These are phyloP conservation scores for Curvularia lunata DNA, from an alignment of 2,329 filamentous ascomycete genomes.

Conservation along the genomic window DNA sequence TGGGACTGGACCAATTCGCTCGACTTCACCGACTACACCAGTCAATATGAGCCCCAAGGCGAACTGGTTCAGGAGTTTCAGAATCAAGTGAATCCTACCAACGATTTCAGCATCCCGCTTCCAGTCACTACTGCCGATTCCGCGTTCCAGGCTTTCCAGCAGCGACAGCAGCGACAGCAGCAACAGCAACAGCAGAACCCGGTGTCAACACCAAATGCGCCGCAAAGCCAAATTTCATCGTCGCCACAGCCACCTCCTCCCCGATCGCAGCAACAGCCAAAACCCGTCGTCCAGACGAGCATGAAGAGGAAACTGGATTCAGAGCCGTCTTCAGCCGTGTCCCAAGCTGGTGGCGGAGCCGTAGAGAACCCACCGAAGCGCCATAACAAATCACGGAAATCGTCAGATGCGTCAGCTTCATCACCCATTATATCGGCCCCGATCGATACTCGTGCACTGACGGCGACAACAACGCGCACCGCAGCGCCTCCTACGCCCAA, in stretches of 20 bases:
- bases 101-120: constrained; percentile 51
- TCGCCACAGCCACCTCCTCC: constrained; percentile 23
- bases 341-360: constrained; percentile 26
- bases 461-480: constrained; percentile 28
- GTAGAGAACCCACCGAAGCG: constrained; percentile 41
- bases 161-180: constrained; percentile 16
- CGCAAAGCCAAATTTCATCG: constrained; percentile 34
- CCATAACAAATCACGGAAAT: constrained; percentile 40
- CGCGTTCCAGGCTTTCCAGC: constrained; percentile 31
- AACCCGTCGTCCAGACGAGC: constrained; percentile 32
- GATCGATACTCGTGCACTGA: constrained; percentile 26
- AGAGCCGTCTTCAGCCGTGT: constrained; percentile 37
- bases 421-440: constrained; percentile 30
- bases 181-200: constrained; percentile 17
- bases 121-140: constrained; percentile 26
- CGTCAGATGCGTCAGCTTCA: constrained; percentile 38
- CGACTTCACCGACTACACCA: constrained; percentile 42
- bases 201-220: constrained; percentile 16
- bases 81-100: constrained; percentile 32
- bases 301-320: constrained; percentile 49
- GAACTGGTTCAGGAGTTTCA: constrained; percentile 51
- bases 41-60: constrained; percentile 55
- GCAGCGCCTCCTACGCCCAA: constrained; percentile 20
- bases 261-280: constrained; percentile 24
- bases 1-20: constrained; percentile 51